Evolutionary conservation across 139 green algal genomes (phyloP).

Genomic region (Marvania coccoides): DNA sequence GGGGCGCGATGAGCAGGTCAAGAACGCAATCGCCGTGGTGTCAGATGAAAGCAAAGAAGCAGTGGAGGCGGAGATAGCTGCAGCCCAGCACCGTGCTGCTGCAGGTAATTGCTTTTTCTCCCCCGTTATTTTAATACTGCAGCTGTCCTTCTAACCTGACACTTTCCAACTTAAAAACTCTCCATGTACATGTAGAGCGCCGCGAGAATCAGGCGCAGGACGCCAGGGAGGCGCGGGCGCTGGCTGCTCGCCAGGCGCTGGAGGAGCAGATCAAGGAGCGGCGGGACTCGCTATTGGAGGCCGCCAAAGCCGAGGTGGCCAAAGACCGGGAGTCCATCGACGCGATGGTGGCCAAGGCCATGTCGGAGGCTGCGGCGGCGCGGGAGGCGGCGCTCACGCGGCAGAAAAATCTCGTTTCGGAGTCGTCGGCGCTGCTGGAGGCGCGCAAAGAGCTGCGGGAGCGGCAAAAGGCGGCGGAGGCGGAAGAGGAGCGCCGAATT

Average conservation of each 20-base stretch:
- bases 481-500: neutral
- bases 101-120: too few species aligned
- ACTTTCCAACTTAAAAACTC: too few species aligned
- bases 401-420: neutral
- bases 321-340: neutral
- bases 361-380: neutral
- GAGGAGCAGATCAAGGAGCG: neutral
- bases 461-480: neutral
- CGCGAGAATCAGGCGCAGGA: neutral
- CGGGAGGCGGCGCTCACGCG: neutral
- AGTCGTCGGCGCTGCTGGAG: neutral
- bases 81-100: neutral
- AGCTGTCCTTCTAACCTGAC: too few species aligned
- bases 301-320: neutral
- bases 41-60: neutral
- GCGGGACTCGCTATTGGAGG: too few species aligned
- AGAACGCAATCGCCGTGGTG: neutral
- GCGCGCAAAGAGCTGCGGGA: neutral
- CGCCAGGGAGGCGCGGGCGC: neutral
- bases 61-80: neutral
- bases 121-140: too few species aligned
- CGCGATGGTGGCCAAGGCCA: neutral
- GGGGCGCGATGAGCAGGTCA: neutral
- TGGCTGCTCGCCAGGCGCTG: neutral
- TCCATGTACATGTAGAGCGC: too few species aligned